Evolutionary conservation across 306 rosid genomes (phyloP).

Genomic region (Trifolium subterraneum): DNA sequence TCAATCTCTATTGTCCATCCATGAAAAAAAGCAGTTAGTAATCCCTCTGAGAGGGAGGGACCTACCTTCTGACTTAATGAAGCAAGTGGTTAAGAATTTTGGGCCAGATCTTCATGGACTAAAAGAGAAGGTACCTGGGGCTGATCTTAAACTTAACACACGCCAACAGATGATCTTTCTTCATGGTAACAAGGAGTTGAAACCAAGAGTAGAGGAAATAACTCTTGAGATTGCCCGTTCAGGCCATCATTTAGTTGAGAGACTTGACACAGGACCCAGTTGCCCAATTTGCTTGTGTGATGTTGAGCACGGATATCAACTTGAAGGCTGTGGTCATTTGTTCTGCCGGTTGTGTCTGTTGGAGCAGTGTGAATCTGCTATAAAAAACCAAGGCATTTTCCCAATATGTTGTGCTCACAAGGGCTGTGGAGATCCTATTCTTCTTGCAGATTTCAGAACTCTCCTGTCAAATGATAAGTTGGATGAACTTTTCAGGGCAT

Average conservation of each 20-base stretch:
- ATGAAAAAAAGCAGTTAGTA: conserved; percentile 70
- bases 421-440: conserved; percentile 60
- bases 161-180: conserved; percentile 60
- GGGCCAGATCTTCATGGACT: conserved; percentile 86
- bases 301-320: conserved; percentile 75
- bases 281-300: conserved; percentile 94
- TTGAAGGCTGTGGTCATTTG: conserved; percentile 76
- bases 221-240: conserved; percentile 56
- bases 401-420: conserved; percentile 69
- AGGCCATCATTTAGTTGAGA: conserved; percentile 47
- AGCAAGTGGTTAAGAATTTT: conserved; percentile 73
- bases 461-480: conserved; percentile 67
- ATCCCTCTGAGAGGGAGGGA: conserved; percentile 71
- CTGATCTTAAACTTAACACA: conserved; percentile 63
- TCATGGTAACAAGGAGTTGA: conserved; percentile 69
- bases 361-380: conserved; percentile 88
- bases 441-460: conserved; percentile 63
- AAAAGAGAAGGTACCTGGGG: conserved; percentile 73
- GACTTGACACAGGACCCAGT: conserved; percentile 47
- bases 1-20: conserved; percentile 61
- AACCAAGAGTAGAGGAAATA: conserved; percentile 67
- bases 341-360: conserved; percentile 73
- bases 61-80: conserved; percentile 82
- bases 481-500: conserved; percentile 87
- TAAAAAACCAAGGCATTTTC: conserved; percentile 72